Evolutionary conservation across 768 basidiomycete genomes (phyloP), one percentile per base, ranked within the genome.

Genomic region (Boletus subparvulus): DNA sequence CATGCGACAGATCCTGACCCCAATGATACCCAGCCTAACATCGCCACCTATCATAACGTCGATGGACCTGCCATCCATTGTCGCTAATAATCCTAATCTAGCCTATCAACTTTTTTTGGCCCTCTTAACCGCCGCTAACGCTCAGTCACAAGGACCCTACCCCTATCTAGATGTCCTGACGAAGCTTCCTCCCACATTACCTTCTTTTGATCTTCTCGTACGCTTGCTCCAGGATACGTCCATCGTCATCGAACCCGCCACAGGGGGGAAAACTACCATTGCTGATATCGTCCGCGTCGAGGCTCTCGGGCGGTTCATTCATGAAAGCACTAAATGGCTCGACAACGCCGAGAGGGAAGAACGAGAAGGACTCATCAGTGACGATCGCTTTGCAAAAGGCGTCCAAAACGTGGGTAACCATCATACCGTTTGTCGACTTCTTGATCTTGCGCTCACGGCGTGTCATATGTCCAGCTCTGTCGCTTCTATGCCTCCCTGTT

Each of bases 401-500:
- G 82, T 88, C 32, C 82, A 84, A 68, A 85, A 88, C 63, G 90
- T 91, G 62, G 41, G 84, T 73, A 28, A 55, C 21, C 42, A 17
- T 61, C 41, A 30, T 39, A 39, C 49, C 9, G n/a, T 28, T 28
- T 28, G 26, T 40, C 17, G 6, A 39, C 17, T 26, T 14, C 41
- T 24, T 42, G 43, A 59, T 44, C 61, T 13, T 42, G 14, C 3
- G 51, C 56, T 61, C 41, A 48, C 21, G 47, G 5, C 11, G 46
- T 47, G 52, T 16, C 33, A 24, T 24, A 6, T 45, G 19, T 59
- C 0, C 61, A 90, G 88, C 77, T 91, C 33, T 91, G 87, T 69
- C 85, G 90, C 12, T 92, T 92, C 70, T 92, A 85, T 68, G 74
- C 74, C 56, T 85, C 88, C 0, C 77, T 92, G 47, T 80, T 90